phyloP scores from a whole-genome alignment of 306 rosid species.

The Macrotyloma uniflorum region DNA sequence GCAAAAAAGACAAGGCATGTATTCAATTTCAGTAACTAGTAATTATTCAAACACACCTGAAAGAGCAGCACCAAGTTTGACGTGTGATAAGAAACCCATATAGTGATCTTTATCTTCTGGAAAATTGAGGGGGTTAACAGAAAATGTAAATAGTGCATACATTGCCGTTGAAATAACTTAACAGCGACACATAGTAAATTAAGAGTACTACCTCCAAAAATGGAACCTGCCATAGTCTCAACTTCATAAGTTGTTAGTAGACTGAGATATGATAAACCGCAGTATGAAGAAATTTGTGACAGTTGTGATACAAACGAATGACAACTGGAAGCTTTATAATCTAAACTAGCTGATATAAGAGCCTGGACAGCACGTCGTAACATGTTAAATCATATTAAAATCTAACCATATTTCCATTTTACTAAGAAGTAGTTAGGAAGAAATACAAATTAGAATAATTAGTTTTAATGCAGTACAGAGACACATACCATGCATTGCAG shows the following conservation, averaged over 20 bases:
- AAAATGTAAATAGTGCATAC: constrained; percentile 13
- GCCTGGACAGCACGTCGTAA: constrained; percentile 58
- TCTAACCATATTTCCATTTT: background rate
- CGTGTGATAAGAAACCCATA: constrained; percentile 58
- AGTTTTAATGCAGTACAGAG: background rate
- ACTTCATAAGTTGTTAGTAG: constrained; percentile 63
- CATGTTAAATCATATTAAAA: constrained; percentile 10
- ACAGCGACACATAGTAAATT: constrained; percentile 8
- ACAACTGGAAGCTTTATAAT: constrained; percentile 48
- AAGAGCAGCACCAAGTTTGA: constrained; percentile 80
- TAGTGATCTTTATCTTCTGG: constrained; percentile 66
- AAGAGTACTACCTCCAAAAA: constrained; percentile 61
- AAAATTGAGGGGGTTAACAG: constrained; percentile 15
- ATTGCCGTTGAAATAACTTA: constrained; percentile 23
- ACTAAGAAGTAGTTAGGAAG: background rate
- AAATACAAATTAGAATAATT: constrained; percentile 15
- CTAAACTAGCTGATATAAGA: constrained; percentile 65
- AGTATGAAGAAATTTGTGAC: constrained; percentile 63
- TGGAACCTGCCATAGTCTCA: constrained; percentile 51
- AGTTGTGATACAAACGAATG: constrained; percentile 53
- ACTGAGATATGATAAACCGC: constrained; percentile 80
- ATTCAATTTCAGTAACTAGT: constrained; percentile 23
- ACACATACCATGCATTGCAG: constrained; percentile 74
- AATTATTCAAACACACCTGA: constrained; percentile 61
- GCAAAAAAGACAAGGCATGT: constrained; percentile 32